Percentiles rank a stretch among this genome's conserved stretches.
Conservation (phyloP, 2,329 filamentous ascomycete species). For the Aspergillus jensenii region DNA sequence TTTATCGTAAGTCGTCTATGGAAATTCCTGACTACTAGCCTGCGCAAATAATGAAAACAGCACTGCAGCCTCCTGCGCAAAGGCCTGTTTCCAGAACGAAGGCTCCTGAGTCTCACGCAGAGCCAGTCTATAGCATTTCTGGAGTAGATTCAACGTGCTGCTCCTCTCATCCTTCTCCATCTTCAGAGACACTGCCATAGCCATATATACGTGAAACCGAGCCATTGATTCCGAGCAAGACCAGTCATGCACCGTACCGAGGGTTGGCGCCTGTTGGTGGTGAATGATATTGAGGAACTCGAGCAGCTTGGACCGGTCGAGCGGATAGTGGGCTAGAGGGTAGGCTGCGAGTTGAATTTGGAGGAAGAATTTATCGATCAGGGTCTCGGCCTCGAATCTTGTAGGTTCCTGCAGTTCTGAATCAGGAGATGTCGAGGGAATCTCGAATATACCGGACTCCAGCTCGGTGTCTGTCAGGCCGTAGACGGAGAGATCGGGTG, state of each 20-base stretch:
- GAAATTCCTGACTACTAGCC: background rate
- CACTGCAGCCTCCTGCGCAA: conserved; percentile 8
- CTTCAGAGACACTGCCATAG: conserved; percentile 12
- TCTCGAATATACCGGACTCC: background rate
- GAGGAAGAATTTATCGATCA: conserved; percentile 12
- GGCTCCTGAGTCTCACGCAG: conserved; percentile 7
- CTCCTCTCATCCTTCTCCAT: conserved; percentile 3
- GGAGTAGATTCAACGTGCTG: conserved; percentile 2
- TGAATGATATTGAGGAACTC: conserved; percentile 11
- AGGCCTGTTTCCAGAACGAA: conserved; percentile 11
- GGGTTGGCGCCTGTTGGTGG: background rate
- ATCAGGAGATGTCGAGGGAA: background rate
- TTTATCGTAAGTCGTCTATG: background rate
- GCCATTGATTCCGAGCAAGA: conserved; percentile 9
- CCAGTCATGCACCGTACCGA: background rate
- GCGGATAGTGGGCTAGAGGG: background rate
- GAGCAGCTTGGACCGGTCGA: conserved; percentile 1
- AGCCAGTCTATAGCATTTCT: conserved; percentile 13
- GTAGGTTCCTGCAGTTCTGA: background rate
- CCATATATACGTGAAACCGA: conserved; percentile 17
- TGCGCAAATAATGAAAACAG: conserved; percentile 11
- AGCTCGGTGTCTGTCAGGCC: background rate
- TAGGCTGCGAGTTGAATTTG: background rate
- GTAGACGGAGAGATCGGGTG: background rate
- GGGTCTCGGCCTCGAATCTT: conserved; percentile 6